Percentiles rank a stretch among this genome's conserved stretches.
phyloP scores from a whole-genome alignment of 257 asterid genomes.

The Primulina eburnea region DNA sequence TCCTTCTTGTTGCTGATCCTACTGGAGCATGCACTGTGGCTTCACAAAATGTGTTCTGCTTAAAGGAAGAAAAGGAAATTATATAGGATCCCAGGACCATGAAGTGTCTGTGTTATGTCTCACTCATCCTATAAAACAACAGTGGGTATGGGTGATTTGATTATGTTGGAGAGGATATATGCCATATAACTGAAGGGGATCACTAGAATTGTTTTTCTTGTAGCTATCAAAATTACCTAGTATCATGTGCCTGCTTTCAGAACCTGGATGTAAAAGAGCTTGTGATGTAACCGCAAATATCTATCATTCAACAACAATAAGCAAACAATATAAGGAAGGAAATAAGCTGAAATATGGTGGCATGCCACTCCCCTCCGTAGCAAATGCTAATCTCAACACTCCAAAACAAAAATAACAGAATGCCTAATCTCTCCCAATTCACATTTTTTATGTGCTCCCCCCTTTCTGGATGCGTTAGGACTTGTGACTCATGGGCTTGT shows the following conservation, averaged over 20 bases:
- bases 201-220: neutral
- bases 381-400: too few relatives aligned
- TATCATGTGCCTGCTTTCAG: neutral
- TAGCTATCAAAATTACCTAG: neutral
- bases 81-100: slow-evolving; percentile 8
- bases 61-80: slow-evolving; percentile 10
- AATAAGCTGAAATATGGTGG: neutral
- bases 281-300: neutral
- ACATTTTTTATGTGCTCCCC: neutral
- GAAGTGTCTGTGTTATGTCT: neutral
- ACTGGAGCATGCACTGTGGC: slow-evolving; percentile 10
- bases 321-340: too few relatives aligned
- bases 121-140: neutral
- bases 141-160: neutral
- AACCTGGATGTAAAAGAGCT: neutral
- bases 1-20: slow-evolving; percentile 9
- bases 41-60: neutral
- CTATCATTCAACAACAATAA: neutral
- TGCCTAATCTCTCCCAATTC: neutral
- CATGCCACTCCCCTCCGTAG: neutral
- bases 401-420: too few relatives aligned
- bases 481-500: neutral
- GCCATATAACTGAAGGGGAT: neutral
- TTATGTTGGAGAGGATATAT: too few relatives aligned
- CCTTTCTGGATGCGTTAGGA: neutral